Conservation (phyloP, 768 basidiomycete genomes). For the Hortiboletus flavorubellus region DNA sequence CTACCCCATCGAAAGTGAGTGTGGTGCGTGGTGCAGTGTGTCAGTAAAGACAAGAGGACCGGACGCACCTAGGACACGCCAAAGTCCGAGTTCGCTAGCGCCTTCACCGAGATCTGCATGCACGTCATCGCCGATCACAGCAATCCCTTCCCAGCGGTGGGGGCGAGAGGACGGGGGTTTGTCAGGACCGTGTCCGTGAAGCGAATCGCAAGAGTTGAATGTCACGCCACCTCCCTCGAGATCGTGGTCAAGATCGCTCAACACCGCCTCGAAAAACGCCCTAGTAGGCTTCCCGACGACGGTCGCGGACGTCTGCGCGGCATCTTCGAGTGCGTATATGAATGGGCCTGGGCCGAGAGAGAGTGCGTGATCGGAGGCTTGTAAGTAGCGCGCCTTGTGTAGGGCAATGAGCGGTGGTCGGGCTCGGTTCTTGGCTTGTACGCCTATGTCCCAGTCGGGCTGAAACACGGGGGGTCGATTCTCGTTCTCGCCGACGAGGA, state of each 20-base stretch:
- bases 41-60: too few species aligned
- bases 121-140: constrained; percentile 66
- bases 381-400: constrained; percentile 54
- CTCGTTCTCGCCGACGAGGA: constrained; percentile 45
- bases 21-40: too few species aligned
- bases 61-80: constrained; percentile 57
- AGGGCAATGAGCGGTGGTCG: constrained; percentile 50
- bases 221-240: background rate
- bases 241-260: constrained; percentile 39
- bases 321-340: constrained; percentile 57
- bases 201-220: background rate
- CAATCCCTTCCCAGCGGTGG: constrained; percentile 24
- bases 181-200: background rate
- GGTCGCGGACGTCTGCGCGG: constrained; percentile 44
- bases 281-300: constrained; percentile 64
- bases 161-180: too few species aligned
- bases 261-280: constrained; percentile 56
- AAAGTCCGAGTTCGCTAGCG: constrained; percentile 55
- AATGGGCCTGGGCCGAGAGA: constrained; percentile 73
- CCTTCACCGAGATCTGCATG: constrained; percentile 63
- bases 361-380: constrained; percentile 44
- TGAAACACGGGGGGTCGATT: constrained; percentile 6
- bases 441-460: background rate
- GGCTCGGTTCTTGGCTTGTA: background rate
- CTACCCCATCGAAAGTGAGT: constrained; percentile 28